Evolutionary conservation across 2,329 filamentous ascomycete species (phyloP), one percentile per base, ranked within the genome.

Genomic region (Fusarium decemcellulare): DNA sequence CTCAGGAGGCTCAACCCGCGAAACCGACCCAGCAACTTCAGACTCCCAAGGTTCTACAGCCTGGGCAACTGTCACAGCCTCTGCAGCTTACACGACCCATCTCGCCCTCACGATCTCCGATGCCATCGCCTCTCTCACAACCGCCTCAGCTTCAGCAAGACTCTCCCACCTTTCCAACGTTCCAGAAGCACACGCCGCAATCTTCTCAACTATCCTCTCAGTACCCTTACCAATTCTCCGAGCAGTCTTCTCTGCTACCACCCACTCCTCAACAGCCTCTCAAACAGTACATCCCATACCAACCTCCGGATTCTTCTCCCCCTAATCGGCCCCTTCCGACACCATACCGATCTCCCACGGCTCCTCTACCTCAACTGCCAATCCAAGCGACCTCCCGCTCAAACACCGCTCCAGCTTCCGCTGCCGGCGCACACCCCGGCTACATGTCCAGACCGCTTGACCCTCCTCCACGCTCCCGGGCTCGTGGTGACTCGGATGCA

Each of bases 401-500:
- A 14, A 62, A 62, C 23, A 69, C 63, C 2, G 57, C 65, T 15
- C 62, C 64, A 4, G 55, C 50, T 1, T 43, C 65, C 27, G 27
- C 60, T 7, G 34, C 53, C 8, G 32, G 47, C 14, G 30, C 50
- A 15, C 61, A 63, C 6, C 62, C 65, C 2, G 72, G 73, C 6
- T 74, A 68, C 43, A 72, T 71, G 42, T 65, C 59, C 12, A 58
- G 67, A 14, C 70, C 74, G 43, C 72, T 77, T 1, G 63, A 71
- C 4, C 71, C 71, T 44, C 75, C 75, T 2, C 74, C 75, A 2
- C 74, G 75, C 40, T 74, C 77, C 51, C 70, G 74, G 11, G 54
- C 76, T 9, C 73, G 76, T 10, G 63, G 76, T 27, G 70, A 70
- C 36, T 72, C 76, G 0, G 70, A 75, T 6, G 69, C 73, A 8